Evolutionary conservation across 1,284 basidiomycete genomes (phyloP).

Genomic region (Ceratobasidium sp.): DNA sequence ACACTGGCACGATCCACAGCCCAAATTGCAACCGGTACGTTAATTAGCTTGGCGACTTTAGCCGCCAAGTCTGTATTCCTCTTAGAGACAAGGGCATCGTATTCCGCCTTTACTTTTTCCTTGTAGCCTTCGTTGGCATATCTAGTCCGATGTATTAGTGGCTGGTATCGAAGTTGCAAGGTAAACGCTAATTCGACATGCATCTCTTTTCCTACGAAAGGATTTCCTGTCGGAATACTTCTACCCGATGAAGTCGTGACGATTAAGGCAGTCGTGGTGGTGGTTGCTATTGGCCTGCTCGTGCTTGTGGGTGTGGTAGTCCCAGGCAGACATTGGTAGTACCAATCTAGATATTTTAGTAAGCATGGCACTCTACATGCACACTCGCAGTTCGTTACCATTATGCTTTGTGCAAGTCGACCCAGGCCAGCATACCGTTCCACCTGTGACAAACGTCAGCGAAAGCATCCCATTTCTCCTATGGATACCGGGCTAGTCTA

Average conservation of each 20-base stretch:
- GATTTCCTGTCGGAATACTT: neutral
- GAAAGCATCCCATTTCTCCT: no score
- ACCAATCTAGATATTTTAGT: neutral
- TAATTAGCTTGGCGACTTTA: no score
- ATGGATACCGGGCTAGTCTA: no score
- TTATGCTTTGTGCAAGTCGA: constrained; percentile 27
- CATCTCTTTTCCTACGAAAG: constrained; percentile 10
- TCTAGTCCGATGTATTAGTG: neutral
- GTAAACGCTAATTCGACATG: neutral
- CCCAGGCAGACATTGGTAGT: constrained; percentile 11
- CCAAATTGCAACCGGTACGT: constrained; percentile 3
- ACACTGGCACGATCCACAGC: constrained; percentile 16
- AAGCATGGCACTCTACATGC: neutral
- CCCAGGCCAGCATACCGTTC: constrained; percentile 31
- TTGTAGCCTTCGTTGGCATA: constrained; percentile 19
- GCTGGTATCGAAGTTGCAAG: neutral
- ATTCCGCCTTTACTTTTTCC: no score
- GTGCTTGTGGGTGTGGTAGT: neutral
- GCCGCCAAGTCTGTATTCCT: no score
- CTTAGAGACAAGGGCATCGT: no score
- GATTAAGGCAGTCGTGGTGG: neutral
- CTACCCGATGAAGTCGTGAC: neutral
- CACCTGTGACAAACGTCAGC: no score
- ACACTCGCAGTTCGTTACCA: constrained; percentile 1
- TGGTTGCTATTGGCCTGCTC: neutral